These are phyloP conservation scores for Apiospora hydei DNA, from an alignment of 2,329 filamentous ascomycete species.

Conservation along the genomic window DNA sequence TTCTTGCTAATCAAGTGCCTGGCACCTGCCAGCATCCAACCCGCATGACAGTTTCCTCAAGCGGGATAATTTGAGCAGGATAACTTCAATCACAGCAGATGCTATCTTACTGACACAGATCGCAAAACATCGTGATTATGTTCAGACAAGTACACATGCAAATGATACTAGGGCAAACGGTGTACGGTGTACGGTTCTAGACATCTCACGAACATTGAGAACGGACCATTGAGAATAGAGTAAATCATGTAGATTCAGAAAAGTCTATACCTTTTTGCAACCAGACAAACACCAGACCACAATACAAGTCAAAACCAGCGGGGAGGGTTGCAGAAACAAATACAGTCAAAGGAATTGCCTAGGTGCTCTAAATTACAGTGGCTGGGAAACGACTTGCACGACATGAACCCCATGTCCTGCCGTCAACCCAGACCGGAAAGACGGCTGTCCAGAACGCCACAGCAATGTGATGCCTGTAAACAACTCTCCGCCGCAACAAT, in stretches of 20 bases:
- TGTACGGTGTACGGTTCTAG: not conserved
- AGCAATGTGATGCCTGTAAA: constrained; percentile 45
- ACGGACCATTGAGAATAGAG: not conserved
- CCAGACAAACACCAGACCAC: constrained; percentile 31
- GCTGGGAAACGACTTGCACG: constrained; percentile 54
- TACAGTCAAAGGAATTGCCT: constrained; percentile 61
- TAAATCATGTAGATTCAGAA: constrained; percentile 13
- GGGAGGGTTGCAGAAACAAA: constrained; percentile 41
- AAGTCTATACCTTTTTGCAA: constrained; percentile 20
- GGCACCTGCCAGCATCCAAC: not conserved
- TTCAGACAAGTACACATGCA: not conserved
- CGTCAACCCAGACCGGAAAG: constrained; percentile 43
- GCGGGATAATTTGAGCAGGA: not conserved
- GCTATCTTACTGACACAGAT: no score
- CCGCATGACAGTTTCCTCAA: not conserved
- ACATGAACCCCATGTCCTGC: constrained; percentile 51
- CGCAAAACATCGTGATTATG: not conserved
- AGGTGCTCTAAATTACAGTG: constrained; percentile 72
- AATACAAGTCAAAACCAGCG: constrained; percentile 41
- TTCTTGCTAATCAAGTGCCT: not conserved
- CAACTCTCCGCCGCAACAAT: constrained; percentile 54
- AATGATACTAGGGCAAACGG: no score
- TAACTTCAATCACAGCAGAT: no score
- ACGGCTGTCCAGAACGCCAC: constrained; percentile 48
- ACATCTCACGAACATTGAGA: not conserved